Evolutionary conservation across 2,329 filamentous ascomycete species (phyloP).

Genomic region (Ophiostoma triangulosporum): DNA sequence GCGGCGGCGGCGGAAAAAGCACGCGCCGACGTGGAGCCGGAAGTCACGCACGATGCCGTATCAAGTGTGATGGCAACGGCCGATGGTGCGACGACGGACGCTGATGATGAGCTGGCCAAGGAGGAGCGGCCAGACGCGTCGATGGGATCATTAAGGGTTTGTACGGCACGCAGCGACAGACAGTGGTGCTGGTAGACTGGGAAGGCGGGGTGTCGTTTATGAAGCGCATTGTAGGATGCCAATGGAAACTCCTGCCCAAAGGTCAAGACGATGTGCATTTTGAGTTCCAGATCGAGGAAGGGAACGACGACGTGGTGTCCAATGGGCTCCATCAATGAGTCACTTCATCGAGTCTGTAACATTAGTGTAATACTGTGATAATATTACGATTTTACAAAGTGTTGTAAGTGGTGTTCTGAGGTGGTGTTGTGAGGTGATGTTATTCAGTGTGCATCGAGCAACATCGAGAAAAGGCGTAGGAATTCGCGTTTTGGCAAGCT

Average conservation of each 20-base stretch:
- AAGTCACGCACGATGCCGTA: slow-evolving; percentile 22
- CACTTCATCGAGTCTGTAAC: not conserved
- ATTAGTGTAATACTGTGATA: too few species aligned
- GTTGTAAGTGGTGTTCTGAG: too few species aligned
- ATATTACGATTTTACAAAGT: too few species aligned
- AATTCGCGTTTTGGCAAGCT: too few species aligned
- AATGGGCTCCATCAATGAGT: not conserved
- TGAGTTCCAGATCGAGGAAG: slow-evolving; percentile 42
- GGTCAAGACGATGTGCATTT: slow-evolving; percentile 43
- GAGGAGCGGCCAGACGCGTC: slow-evolving; percentile 23
- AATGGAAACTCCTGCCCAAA: slow-evolving; percentile 39
- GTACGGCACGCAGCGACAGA: slow-evolving; percentile 54
- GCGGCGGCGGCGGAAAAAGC: slow-evolving; percentile 20
- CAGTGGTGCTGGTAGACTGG: slow-evolving; percentile 47
- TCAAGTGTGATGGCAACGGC: too few species aligned
- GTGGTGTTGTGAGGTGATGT: too few species aligned
- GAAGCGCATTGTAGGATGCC: slow-evolving; percentile 47
- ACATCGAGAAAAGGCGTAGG: too few species aligned
- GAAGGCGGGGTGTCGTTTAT: slow-evolving; percentile 44
- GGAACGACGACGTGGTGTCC: slow-evolving; percentile 22
- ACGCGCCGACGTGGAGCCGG: slow-evolving; percentile 20
- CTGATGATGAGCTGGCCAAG: slow-evolving; percentile 22
- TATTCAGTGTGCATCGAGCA: too few species aligned
- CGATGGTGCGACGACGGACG: slow-evolving; percentile 11
- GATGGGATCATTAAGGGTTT: slow-evolving; percentile 39